Base-by-base conservation (phyloP, 345 rosid species). In the Brassica rapa region DNA sequence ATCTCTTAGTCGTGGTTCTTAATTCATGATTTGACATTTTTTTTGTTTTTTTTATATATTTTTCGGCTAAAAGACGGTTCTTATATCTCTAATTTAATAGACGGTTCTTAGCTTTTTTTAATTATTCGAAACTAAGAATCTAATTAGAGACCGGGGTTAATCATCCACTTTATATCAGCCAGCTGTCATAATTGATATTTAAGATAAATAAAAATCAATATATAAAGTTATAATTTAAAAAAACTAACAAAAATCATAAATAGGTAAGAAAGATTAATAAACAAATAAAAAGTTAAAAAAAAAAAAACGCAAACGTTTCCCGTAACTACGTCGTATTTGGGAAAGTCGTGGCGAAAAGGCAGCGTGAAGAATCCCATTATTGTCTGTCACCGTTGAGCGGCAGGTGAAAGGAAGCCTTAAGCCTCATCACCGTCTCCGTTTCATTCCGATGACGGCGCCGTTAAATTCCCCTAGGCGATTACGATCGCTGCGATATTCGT, bases 401-500 rank as follows among this genome's bases (percentile, higher is more conserved):
- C 75, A 46, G 72, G 64, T 56, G 71, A 43, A 56, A 46, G 15
- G 4, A 43, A 43, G 5, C 46, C 46, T 8, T 0, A 5, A 5
- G 55, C 57, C 61, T 39, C 61, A 7, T 35, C 69, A 32, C 57
- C 75, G 66, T 23, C 69, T 39, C 49, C 27, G 32, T 39, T 49
- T 61, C 77, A 5, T 55, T 46, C 65, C 5, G 61, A 81, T 89
- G 91, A 84, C 90, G 32, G 86, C 89, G 67, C 78, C 90, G 49
- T 83, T 75, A 82, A 80, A 87, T 25, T 81, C 73, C 14, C 49
- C 77, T 25, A n/a, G 65, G 33, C 83, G 91, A 62, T 65, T 87
- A 69, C 73, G 82, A 72, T 84, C 94, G 66, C 80, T 84, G 63
- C 80, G 91, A 15, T 87, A 75, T 81, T 74, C 86, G 21, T 79